Conservation (phyloP, 1,284 basidiomycete species). For the Naganishia liquefaciens region DNA sequence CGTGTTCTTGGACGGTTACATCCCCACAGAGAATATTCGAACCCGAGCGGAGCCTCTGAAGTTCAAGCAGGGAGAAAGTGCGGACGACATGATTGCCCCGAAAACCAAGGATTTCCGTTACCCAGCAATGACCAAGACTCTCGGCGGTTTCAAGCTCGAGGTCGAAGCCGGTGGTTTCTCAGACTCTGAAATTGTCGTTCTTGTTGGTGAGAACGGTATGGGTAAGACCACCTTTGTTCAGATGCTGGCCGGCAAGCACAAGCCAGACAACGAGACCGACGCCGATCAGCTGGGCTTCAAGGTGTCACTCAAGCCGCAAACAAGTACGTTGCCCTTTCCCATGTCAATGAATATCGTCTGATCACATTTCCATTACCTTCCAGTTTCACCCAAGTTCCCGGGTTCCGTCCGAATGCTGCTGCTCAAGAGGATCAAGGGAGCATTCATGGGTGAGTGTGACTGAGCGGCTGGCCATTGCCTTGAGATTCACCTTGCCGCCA, state of each 20-base stretch:
- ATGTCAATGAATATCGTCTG: neutral
- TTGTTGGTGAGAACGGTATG: conserved; percentile 96
- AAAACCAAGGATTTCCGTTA: conserved; percentile 85
- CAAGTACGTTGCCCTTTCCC: conserved; percentile 41
- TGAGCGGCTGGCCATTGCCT: neutral
- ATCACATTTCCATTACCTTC: neutral
- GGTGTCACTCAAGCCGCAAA: conserved; percentile 91
- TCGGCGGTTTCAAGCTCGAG: conserved; percentile 88
- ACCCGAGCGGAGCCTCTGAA: conserved; percentile 91
- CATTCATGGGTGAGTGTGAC: conserved; percentile 71
- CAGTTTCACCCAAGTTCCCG: conserved; percentile 89
- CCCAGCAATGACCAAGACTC: conserved; percentile 92
- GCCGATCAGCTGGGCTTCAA: conserved; percentile 66
- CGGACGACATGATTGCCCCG: conserved; percentile 78
- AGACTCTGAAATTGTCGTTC: conserved; percentile 95
- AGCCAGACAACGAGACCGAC: conserved; percentile 78
- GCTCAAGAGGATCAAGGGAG: conserved; percentile 85
- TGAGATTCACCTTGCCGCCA: conserved; percentile 18
- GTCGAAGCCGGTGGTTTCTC: conserved; percentile 84
- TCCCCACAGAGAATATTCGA: conserved; percentile 96
- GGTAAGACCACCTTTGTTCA: conserved; percentile 97
- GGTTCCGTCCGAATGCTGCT: conserved; percentile 90
- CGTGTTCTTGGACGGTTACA: conserved; percentile 95
- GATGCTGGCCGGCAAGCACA: conserved; percentile 79
- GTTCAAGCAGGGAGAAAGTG: conserved; percentile 94